A percentile compares a stretch with the other conserved stretches of the same genome.
Evolutionary conservation across 2,329 filamentous ascomycete genomes (phyloP).

Genomic region (Daldinia sp.): DNA sequence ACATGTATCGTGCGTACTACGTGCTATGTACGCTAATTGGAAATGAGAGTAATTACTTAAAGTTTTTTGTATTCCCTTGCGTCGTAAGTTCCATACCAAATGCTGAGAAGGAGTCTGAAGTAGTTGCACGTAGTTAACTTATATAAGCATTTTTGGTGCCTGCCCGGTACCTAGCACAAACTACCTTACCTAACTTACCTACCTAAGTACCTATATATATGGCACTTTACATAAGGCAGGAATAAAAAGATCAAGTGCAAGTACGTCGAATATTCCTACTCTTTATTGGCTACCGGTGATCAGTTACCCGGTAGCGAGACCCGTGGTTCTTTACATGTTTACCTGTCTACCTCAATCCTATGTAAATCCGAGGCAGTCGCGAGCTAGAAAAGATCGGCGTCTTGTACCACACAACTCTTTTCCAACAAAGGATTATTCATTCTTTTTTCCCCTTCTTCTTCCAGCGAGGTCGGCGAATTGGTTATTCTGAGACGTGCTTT

Average conservation of each 20-base stretch:
- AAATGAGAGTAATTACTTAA: background rate
- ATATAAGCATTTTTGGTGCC: too few relatives aligned
- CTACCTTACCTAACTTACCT: too few relatives aligned
- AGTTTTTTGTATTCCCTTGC: background rate
- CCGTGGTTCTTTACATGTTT: background rate
- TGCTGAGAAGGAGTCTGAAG: too few relatives aligned
- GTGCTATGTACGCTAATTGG: background rate
- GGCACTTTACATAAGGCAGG: too few relatives aligned
- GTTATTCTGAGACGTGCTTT: background rate
- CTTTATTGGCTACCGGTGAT: slow-evolving; percentile 1
- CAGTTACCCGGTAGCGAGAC: background rate
- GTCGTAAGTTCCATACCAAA: background rate
- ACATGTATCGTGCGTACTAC: too few relatives aligned
- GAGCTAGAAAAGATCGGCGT: background rate
- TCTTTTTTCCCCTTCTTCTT: background rate
- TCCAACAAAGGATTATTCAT: background rate
- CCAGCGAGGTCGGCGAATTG: slow-evolving; percentile 2
- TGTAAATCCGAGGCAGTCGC: background rate
- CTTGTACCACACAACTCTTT: background rate
- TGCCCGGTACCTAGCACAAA: too few relatives aligned
- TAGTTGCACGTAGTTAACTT: too few relatives aligned
- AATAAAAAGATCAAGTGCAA: background rate
- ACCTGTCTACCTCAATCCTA: background rate
- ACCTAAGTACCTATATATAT: too few relatives aligned
- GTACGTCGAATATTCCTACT: background rate